Base-by-base conservation (phyloP, 1,284 basidiomycete species). In the Tilletia walkeri region DNA sequence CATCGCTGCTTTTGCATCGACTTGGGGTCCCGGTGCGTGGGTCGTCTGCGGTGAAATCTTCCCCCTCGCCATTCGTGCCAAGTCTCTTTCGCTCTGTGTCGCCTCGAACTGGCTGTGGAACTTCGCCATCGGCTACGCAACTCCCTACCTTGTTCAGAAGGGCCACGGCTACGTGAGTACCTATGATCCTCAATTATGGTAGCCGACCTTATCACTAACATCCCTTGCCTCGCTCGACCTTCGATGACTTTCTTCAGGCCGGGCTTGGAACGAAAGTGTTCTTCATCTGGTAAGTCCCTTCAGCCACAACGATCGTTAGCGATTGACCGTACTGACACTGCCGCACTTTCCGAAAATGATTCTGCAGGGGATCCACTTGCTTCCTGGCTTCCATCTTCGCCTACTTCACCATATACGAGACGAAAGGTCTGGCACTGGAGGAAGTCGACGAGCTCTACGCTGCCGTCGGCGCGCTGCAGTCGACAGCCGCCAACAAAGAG, bases 211-310 rank as follows among this genome's bases (percentile, higher is more conserved):
- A 9, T 9, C 41, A 45, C 41, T 45, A 14, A 45, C 41, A 3
- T 45, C 3, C 41, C 41, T 14, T 45, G 41, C 41, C 41, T 14
- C 41, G 14, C 14, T 1, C 41, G 9, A 7, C 41, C 41, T 9
- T 45, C 3, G 41, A 45, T 1, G 24, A 45, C 41, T 1, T 45
- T 45, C 41, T 14, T 1, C 14, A 45, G 41, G 89, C 89, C 16
- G 88, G 89, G 78, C 88, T 93, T 66, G 86, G 88, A 66, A 87
- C 88, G 67, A 92, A 91, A 84, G 92, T 95, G 79, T 95, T 94
- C 89, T 95, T 93, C 87, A 78, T 95, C 83, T 94, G 93, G 92
- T 45, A 14, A 75, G 41, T 30, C 24, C 1, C 24, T 30, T 30
- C 24, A 30, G 24, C 24, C 24, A 30, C 24, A 30, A 30, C 24